Conservation (phyloP, 2,329 filamentous ascomycete genomes). For the Dactylella cylindrospora region DNA sequence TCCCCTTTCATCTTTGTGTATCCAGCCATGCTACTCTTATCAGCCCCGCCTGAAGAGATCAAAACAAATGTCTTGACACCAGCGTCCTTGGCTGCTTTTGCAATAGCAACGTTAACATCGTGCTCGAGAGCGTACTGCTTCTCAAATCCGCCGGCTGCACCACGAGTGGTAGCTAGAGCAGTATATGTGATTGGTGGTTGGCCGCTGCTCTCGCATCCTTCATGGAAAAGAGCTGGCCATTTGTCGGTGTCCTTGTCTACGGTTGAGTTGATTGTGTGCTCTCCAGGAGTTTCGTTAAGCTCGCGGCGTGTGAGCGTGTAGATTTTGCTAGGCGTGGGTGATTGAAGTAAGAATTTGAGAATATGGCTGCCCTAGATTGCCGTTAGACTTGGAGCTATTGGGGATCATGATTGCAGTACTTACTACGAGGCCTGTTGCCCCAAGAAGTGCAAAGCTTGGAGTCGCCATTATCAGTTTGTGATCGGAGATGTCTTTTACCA, state of each 20-base stretch:
- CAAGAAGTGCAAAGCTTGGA: slow-evolving; percentile 33
- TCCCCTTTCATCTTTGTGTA: slow-evolving; percentile 79
- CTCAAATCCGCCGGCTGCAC: slow-evolving; percentile 70
- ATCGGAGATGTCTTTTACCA: no score
- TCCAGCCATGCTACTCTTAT: slow-evolving; percentile 58
- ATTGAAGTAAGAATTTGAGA: slow-evolving; percentile 59
- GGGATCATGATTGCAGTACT: slow-evolving; percentile 2
- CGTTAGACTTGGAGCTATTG: slow-evolving; percentile 27
- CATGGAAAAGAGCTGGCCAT: slow-evolving; percentile 62
- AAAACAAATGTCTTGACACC: slow-evolving; percentile 76
- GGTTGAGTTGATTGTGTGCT: slow-evolving; percentile 55
- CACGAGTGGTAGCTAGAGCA: slow-evolving; percentile 76
- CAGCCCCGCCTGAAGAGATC: slow-evolving; percentile 63
- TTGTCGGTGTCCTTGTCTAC: slow-evolving; percentile 60
- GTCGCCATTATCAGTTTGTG: slow-evolving; percentile 11
- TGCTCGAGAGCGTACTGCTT: slow-evolving; percentile 86
- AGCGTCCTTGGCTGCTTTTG: slow-evolving; percentile 69
- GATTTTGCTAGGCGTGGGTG: slow-evolving; percentile 52
- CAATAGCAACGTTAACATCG: slow-evolving; percentile 79
- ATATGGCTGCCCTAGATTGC: slow-evolving; percentile 66
- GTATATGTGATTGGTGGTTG: slow-evolving; percentile 72
- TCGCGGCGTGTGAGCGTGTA: slow-evolving; percentile 57
- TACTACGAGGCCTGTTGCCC: slow-evolving; percentile 41
- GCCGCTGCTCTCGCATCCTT: slow-evolving; percentile 51
- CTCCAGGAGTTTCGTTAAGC: slow-evolving; percentile 61